A percentile compares a stretch with the other conserved stretches of the same genome.
Conservation (phyloP, 805 yeast species). For the Yamadazyma sp. region DNA sequence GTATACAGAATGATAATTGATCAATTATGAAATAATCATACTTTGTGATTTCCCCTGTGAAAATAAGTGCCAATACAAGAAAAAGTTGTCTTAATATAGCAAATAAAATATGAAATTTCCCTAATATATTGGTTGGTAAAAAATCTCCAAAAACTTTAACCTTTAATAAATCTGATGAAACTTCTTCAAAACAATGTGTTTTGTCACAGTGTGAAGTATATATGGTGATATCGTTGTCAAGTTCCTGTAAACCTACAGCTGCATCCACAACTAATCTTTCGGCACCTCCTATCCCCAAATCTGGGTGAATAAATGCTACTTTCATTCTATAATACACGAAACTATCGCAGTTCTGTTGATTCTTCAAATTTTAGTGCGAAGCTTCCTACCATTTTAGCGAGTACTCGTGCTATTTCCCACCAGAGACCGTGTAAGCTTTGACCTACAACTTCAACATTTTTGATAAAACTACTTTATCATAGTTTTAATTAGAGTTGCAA, state of each 20-base stretch:
- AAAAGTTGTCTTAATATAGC: conserved; percentile 82
- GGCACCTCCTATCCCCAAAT: conserved; percentile 96
- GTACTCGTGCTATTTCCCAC: too few relatives aligned
- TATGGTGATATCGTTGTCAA: conserved; percentile 60
- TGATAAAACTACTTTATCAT: too few relatives aligned
- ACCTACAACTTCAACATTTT: too few relatives aligned
- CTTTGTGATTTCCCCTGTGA: conserved; percentile 43
- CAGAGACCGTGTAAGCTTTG: too few relatives aligned
- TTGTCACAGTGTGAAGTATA: conserved; percentile 90
- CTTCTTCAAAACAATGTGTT: conserved; percentile 89
- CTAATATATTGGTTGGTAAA: conserved; percentile 66
- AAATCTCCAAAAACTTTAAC: conserved; percentile 81
- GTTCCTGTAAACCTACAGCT: conserved; percentile 77
- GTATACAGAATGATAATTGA: conserved; percentile 82
- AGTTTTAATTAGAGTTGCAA: too few relatives aligned
- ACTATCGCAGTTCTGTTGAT: too few relatives aligned
- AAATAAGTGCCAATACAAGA: conserved; percentile 46
- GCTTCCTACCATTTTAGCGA: too few relatives aligned
- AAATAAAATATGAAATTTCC: conserved; percentile 73
- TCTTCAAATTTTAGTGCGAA: too few relatives aligned
- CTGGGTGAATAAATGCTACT: conserved; percentile 92
- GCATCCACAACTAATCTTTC: conserved; percentile 96
- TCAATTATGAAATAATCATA: conserved; percentile 82
- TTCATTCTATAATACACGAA: conserved; percentile 28
- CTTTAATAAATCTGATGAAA: conserved; percentile 51